Evolutionary conservation across 257 asterid genomes (phyloP).

Genomic region (Rauvolfia tetraphylla): DNA sequence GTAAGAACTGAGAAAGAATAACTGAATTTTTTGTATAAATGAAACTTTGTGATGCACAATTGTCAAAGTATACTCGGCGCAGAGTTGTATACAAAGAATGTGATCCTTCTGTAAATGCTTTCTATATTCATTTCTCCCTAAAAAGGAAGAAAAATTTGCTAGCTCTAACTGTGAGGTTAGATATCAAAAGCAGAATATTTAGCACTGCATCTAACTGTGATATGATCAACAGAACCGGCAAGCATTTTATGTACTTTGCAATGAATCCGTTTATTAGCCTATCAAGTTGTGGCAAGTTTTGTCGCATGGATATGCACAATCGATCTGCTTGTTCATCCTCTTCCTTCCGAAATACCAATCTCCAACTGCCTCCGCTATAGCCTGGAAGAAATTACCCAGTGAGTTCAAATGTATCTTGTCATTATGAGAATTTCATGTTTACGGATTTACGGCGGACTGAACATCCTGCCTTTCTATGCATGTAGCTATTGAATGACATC

Average conservation of each 20-base stretch:
- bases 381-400: conserved; percentile 39
- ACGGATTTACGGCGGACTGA: neutral
- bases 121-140: neutral
- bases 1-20: neutral
- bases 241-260: neutral
- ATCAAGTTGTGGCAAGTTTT: conserved; percentile 61
- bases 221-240: neutral
- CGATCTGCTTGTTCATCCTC: conserved; percentile 59
- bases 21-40: neutral
- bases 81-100: neutral
- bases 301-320: conserved; percentile 91
- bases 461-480: no score
- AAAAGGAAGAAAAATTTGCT: neutral
- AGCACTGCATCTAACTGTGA: neutral
- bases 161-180: neutral
- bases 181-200: neutral
- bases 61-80: neutral
- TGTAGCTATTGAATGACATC: no score
- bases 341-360: conserved; percentile 95
- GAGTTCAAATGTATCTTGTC: neutral
- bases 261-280: neutral
- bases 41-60: neutral
- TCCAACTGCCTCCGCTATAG: conserved; percentile 86
- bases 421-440: neutral
- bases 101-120: neutral